Base-by-base conservation (phyloP, 2,329 filamentous ascomycete genomes). In the Ophiostoma montium region DNA sequence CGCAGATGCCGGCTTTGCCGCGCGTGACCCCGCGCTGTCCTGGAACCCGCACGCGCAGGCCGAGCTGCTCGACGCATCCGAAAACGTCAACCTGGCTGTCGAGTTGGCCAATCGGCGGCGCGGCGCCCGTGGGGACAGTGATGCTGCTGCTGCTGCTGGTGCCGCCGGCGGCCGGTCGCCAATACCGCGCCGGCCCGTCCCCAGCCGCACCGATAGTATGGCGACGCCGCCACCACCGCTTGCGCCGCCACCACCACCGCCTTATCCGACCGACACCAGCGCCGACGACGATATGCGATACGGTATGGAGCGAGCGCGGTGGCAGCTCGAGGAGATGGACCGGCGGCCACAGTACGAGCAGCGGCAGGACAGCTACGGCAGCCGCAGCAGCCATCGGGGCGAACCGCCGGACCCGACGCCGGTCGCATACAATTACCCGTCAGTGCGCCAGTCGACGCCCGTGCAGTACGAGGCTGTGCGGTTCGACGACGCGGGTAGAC, bases 71-170 rank as follows among this genome's bases (percentile, higher is more conserved):
- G 79, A 85, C 58, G 83, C 83, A 0, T 74, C 72, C 1, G 78
- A 87, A 50, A 72, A 94, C 54, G 75, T 80, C 54, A 82, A 89
- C 11, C 66, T 94, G 42, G 88, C 87, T 0, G 80, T 94, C 7
- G 76, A 82, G 55, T 63, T 94, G 30, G 86, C 86, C 0, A 79
- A 82, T 54, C 75, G 76, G 49, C 86, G 94, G 63, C 74, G 88
- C 70, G 67, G 18, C 50, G 41, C 23, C 27, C 23, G n/a, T n/a
- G n/a, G 41, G 72, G 84, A 38, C 72, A 32, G 15, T 10, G n/a
- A n/a, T 16, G 23, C 6, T 27, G 4, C 23, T 4, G 4, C 23
- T 27, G 4, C 23, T 4, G 4, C 23, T n/a, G n/a, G n/a, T n/a
- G n/a, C n/a, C n/a, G n/a, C n/a, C n/a, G n/a, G n/a, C 23, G 23